phyloP scores from a whole-genome alignment of 257 asterid species.

The Solanum raphanifolium region DNA sequence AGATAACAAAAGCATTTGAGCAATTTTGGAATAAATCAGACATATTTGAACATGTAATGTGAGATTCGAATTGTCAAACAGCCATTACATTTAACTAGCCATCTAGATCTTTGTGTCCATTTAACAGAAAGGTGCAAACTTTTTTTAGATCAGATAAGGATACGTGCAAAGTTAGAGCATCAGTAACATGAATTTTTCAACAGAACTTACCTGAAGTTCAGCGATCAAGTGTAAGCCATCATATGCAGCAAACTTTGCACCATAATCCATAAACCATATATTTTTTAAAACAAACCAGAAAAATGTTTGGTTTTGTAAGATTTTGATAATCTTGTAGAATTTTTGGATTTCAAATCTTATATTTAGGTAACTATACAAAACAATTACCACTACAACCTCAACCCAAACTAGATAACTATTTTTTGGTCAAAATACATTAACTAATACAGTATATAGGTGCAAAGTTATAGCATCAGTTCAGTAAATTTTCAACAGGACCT shows the following conservation, averaged over 20 bases:
- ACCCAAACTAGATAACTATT: not conserved
- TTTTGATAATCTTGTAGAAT: not conserved
- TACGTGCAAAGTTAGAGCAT: conserved; percentile 37
- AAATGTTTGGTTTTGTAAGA: not conserved
- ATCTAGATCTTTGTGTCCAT: not conserved
- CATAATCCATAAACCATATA: conserved; percentile 4
- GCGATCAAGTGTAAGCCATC: conserved; percentile 97
- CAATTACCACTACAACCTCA: not conserved
- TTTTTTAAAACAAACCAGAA: not conserved
- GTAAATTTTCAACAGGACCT: conserved; percentile 57
- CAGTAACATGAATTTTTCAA: conserved; percentile 45
- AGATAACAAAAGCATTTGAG: not conserved
- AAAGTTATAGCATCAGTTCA: conserved; percentile 59
- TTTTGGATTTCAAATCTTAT: not conserved
- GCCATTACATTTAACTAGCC: not conserved
- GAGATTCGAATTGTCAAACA: not conserved
- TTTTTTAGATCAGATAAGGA: not conserved
- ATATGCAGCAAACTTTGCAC: conserved; percentile 51
- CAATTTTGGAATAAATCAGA: not conserved
- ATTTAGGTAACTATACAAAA: not conserved
- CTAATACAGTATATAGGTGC: conserved; percentile 21
- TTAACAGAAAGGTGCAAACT: conserved; percentile 17
- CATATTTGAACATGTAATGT: not conserved
- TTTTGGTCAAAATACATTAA: not conserved
- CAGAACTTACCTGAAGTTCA: conserved; percentile 89